Evolutionary conservation across 2,329 filamentous ascomycete genomes (phyloP).

Genomic region (Fusarium verticillioides): DNA sequence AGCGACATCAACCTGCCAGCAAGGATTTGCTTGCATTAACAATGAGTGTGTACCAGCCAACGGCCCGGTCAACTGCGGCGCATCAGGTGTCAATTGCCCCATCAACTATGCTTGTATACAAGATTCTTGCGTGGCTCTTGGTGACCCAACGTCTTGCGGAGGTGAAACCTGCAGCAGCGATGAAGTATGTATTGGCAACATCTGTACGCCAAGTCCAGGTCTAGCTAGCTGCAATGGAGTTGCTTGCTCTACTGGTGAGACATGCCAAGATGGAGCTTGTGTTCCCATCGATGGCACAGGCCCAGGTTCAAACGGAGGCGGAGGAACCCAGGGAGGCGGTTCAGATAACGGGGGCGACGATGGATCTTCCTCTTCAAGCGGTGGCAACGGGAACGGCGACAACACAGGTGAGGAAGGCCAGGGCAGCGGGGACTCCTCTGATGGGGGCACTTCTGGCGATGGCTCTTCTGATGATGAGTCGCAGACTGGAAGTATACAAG

Average conservation of each 20-base stretch:
- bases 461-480: not conserved
- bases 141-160: conserved; percentile 15
- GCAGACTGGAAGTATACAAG: conserved; percentile 5
- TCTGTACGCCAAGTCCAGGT: conserved; percentile 11
- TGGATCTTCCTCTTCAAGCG: not conserved
- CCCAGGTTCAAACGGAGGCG: not conserved
- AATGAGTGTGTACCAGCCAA: conserved; percentile 1
- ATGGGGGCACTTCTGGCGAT: not conserved
- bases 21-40: conserved; percentile 20
- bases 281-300: not conserved
- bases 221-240: conserved; percentile 4
- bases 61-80: conserved; percentile 14
- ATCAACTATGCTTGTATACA: conserved; percentile 28
- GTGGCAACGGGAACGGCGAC: not conserved
- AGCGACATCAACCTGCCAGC: conserved; percentile 1
- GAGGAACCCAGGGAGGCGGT: not conserved
- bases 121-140: conserved; percentile 15
- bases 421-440: not conserved
- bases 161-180: not conserved
- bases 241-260: conserved; percentile 9
- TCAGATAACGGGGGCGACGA: not conserved
- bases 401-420: not conserved
- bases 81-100: conserved; percentile 10
- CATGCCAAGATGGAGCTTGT: conserved; percentile 22
- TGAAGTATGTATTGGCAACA: conserved; percentile 27